phyloP scores from a whole-genome alignment of 768 basidiomycete genomes.

The Boletellus sp. region DNA sequence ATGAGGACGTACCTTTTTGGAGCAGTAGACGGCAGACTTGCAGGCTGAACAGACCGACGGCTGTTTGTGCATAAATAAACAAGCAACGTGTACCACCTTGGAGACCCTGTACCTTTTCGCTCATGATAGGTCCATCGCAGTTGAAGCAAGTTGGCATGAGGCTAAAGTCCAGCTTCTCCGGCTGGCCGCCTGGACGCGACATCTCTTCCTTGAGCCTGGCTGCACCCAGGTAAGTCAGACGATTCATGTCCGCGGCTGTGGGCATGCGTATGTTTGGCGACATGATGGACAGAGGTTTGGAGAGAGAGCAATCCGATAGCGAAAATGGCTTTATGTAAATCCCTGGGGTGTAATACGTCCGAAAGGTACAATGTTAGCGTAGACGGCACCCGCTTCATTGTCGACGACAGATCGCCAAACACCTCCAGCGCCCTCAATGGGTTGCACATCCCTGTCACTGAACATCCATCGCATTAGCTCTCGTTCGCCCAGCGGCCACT shows the following conservation, averaged over 20 bases:
- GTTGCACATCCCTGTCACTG: too few relatives aligned
- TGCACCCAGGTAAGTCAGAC: slow-evolving; percentile 27
- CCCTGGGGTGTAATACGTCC: too few relatives aligned
- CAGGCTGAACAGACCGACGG: slow-evolving; percentile 29
- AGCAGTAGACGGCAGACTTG: slow-evolving; percentile 30
- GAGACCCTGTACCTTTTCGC: slow-evolving; percentile 18
- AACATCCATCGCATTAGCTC: too few relatives aligned
- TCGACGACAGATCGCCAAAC: too few relatives aligned
- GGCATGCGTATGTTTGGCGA: slow-evolving; percentile 18
- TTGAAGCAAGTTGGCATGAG: slow-evolving; percentile 21
- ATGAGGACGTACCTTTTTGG: slow-evolving; percentile 20
- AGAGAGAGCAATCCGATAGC: not conserved
- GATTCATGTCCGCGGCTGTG: slow-evolving; percentile 25
- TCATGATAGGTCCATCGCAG: slow-evolving; percentile 15
- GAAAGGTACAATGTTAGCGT: not conserved
- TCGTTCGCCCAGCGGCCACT: too few relatives aligned
- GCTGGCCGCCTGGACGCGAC: slow-evolving; percentile 26
- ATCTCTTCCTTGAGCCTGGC: slow-evolving; percentile 26
- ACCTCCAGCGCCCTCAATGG: too few relatives aligned
- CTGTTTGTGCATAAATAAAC: slow-evolving; percentile 12
- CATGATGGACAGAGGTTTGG: slow-evolving; percentile 10
- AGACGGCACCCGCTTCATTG: too few relatives aligned
- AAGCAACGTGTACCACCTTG: not conserved
- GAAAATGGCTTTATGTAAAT: too few relatives aligned
- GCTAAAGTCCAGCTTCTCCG: slow-evolving; percentile 28